Conservation (phyloP, 306 rosid genomes). For the Sindora glabra region DNA sequence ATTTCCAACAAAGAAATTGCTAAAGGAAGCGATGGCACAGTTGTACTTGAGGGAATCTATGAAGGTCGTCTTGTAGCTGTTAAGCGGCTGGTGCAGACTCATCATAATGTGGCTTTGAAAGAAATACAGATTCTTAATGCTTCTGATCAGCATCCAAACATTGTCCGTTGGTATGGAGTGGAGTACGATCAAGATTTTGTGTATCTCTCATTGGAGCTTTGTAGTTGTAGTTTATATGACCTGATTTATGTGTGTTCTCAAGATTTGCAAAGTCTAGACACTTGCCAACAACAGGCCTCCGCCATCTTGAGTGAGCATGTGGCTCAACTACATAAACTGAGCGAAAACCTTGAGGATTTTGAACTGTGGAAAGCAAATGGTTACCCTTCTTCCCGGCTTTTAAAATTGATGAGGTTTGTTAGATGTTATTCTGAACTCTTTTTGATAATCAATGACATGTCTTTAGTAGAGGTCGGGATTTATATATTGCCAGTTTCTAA, state of each 20-base stretch:
- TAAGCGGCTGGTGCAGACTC: slow-evolving; percentile 51
- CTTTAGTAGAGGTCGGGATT: no score
- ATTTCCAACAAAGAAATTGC: slow-evolving; percentile 56
- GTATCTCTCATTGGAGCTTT: slow-evolving; percentile 43
- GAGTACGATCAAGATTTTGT: slow-evolving; percentile 50
- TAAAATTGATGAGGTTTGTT: slow-evolving; percentile 52
- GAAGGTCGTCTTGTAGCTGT: slow-evolving; percentile 59
- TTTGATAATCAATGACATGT: no score
- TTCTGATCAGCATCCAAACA: slow-evolving; percentile 49
- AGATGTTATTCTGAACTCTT: no score
- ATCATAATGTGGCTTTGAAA: slow-evolving; percentile 42
- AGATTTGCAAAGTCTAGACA: background rate
- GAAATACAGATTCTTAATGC: slow-evolving; percentile 51
- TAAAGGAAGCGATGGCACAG: slow-evolving; percentile 76
- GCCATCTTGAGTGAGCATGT: slow-evolving; percentile 1
- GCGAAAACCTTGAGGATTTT: slow-evolving; percentile 5
- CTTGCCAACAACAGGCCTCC: background rate
- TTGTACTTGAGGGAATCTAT: slow-evolving; percentile 63
- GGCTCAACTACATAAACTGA: slow-evolving; percentile 7
- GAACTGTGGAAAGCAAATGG: slow-evolving; percentile 37
- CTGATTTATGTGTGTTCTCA: slow-evolving; percentile 22
- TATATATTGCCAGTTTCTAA: no score
- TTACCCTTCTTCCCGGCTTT: slow-evolving; percentile 15
- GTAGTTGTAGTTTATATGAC: slow-evolving; percentile 42
- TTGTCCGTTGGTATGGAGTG: slow-evolving; percentile 50